Evolutionary conservation across 78 protist genomes (phyloP).

Genomic region (Guillardia theta): DNA sequence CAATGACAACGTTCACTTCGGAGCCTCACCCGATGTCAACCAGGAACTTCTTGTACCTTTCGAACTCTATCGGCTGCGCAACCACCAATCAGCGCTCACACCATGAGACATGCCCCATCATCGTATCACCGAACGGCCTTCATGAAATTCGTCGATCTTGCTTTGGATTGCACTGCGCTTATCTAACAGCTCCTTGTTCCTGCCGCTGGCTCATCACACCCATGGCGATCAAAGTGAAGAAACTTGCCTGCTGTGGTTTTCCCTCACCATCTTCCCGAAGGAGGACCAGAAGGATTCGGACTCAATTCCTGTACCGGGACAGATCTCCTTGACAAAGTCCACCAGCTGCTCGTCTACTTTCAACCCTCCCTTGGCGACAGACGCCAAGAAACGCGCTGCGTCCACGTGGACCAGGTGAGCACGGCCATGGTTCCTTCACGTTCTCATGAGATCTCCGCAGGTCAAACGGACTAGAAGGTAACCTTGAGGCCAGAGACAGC

Average conservation of each 20-base stretch:
- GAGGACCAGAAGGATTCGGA: conserved; percentile 18
- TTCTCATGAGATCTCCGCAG: no score
- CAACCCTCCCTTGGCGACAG: not conserved
- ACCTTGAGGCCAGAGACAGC: no score
- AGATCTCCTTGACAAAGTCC: not conserved
- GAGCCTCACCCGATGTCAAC: not conserved
- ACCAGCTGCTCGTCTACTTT: not conserved
- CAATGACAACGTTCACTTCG: not conserved
- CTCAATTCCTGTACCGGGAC: conserved; percentile 46
- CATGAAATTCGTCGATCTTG: conserved; percentile 46
- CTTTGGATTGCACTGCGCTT: conserved; percentile 35
- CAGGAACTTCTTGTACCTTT: conserved; percentile 16
- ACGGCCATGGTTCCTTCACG: no score
- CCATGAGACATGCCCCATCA: not conserved
- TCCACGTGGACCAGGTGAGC: no score
- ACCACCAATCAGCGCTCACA: not conserved
- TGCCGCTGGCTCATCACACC: not conserved
- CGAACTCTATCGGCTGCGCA: not conserved
- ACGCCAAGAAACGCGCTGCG: no score
- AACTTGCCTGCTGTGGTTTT: not conserved
- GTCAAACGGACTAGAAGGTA: no score
- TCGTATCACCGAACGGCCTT: not conserved
- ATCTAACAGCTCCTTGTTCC: conserved; percentile 3
- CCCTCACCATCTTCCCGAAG: not conserved
- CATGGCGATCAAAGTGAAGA: not conserved